Base-by-base conservation (phyloP, 306 rosid species). In the Vicia faba region DNA sequence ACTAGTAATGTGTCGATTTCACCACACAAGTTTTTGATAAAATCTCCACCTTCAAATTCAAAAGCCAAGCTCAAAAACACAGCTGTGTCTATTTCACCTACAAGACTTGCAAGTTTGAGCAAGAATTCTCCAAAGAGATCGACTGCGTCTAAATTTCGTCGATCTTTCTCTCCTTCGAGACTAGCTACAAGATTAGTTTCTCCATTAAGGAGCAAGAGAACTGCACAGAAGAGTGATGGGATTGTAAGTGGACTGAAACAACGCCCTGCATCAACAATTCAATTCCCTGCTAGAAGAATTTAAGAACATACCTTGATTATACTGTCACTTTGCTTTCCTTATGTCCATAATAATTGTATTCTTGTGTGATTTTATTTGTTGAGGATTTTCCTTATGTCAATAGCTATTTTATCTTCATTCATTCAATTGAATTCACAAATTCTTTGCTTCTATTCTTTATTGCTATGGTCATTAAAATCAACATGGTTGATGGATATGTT, bases 121-220 rank as follows among this genome's bases (percentile, higher is more conserved):
- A 86, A 72, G 68, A 77, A 51, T 66, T 89, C 96, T 41, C 91
- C 89, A 0, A 92, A 89, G 85, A 81, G 75, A 82, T 86, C 93
- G 0, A 44, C 84, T 26, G 87, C 84, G 0, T 78, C 96, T 4
- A 92, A 84, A 57, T 81, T 89, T 18, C 82, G 92, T 8, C 74
- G 89, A 50, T 92, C 98, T 31, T 87, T 92, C 68, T 92, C 98
- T 29, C 98, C 98, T 11, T 89, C 97, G 6, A 89, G 96, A 77
- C 56, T 89, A 77, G 96, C 95, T 3, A 83, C 72, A 18, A 89
- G 91, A 63, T 75, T 92, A 71, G 88, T 84, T 66, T 87, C 98
- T 39, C 98, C 98, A n/a, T 58, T 87, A 70, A 89, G 78, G 77
- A 80, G 86, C 78, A 86, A 79, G 78, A 92, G 73, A 79, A 71